phyloP scores from a whole-genome alignment of 176 grass and related monocot species.

The Avena insularis region DNA sequence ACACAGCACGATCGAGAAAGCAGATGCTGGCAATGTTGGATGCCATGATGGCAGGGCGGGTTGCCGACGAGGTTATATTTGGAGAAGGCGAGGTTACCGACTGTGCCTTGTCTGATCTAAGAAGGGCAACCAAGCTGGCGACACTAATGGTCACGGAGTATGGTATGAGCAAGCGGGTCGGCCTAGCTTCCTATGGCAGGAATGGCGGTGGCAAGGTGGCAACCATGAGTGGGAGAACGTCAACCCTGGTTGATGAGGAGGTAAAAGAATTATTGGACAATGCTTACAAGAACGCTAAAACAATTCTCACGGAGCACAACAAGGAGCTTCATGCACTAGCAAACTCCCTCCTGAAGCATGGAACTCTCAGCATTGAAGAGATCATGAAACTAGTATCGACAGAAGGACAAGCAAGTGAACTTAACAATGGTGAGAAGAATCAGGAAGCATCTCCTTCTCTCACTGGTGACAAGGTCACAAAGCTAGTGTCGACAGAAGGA shows the following conservation, averaged over 20 bases:
- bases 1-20: slow-evolving; percentile 47
- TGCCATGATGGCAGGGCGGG: background rate
- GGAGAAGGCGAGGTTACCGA: background rate
- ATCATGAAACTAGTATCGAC: background rate
- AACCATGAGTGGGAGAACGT: background rate
- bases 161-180: background rate
- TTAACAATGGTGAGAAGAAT: background rate
- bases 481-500: too few relatives aligned
- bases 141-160: background rate
- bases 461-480: background rate
- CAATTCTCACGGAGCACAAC: background rate
- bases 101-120: background rate
- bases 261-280: background rate
- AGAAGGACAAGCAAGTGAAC: background rate
- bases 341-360: background rate
- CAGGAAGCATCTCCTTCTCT: background rate
- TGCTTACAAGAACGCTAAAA: slow-evolving; percentile 6
- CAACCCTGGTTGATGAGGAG: background rate
- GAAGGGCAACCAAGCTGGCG: background rate
- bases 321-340: background rate
- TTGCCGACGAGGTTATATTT: background rate
- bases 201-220: background rate
- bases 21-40: background rate
- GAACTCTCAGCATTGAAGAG: background rate
- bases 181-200: background rate